phyloP scores from a whole-genome alignment of 1,139 yeast genomes.

The Candida dubliniensis region DNA sequence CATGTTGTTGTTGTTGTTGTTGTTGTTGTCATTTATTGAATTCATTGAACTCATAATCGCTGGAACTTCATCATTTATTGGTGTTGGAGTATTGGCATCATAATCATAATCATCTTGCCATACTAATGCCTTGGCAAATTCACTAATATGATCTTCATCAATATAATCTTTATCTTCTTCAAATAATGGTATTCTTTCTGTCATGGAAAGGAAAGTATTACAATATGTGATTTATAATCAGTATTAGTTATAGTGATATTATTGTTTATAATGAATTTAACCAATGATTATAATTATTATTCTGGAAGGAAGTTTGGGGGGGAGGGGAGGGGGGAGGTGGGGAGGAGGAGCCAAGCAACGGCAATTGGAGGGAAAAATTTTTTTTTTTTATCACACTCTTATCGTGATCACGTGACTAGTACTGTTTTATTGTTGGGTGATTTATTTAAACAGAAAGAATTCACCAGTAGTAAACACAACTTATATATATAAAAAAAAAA shows the following conservation, averaged over 20 bases:
- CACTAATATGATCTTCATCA: constrained; percentile 37
- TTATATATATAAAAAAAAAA: too few relatives aligned
- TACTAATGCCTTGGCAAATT: constrained; percentile 41
- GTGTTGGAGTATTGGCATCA: constrained; percentile 13
- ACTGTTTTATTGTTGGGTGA: too few relatives aligned
- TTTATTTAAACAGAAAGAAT: too few relatives aligned
- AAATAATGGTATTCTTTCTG: constrained; percentile 15
- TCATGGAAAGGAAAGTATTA: neutral
- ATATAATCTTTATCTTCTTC: constrained; percentile 38
- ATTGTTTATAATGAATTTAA: neutral
- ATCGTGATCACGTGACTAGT: too few relatives aligned
- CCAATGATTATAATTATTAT: neutral
- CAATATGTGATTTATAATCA: neutral
- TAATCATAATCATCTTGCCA: constrained; percentile 38
- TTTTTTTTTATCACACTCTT: too few relatives aligned
- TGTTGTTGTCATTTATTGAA: too few relatives aligned
- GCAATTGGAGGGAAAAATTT: too few relatives aligned
- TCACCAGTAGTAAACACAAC: too few relatives aligned
- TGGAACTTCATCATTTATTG: constrained; percentile 3
- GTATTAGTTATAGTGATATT: neutral
- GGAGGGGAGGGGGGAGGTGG: too few relatives aligned
- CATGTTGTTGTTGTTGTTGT: too few relatives aligned
- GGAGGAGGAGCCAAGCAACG: too few relatives aligned
- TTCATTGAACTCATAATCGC: too few relatives aligned
- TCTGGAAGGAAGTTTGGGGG: neutral